Evolutionary conservation across 306 rosid genomes (phyloP).

Genomic region (Glycyrrhiza uralensis): DNA sequence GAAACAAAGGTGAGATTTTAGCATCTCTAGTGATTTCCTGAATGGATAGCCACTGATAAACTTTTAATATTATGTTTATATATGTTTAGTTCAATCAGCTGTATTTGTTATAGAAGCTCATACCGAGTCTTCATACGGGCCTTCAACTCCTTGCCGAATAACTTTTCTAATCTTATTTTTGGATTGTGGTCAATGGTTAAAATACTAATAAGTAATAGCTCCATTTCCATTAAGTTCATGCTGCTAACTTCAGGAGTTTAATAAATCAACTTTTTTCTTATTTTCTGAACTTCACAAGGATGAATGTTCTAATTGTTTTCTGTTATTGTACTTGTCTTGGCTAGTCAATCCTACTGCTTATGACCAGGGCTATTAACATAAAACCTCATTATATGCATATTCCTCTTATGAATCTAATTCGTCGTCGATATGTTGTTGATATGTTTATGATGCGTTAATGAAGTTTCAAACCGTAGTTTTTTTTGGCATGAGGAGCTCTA

Average conservation of each 20-base stretch:
- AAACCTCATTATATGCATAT: not conserved
- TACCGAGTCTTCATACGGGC: not conserved
- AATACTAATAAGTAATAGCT: too few species aligned
- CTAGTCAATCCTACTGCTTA: not conserved
- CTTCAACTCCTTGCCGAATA: conserved; percentile 8
- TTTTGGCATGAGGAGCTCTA: not conserved
- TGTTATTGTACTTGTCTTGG: conserved; percentile 1
- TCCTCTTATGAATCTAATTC: not conserved
- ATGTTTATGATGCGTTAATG: not conserved
- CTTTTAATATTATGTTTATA: not conserved
- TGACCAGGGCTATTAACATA: not conserved
- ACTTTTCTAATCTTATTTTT: conserved; percentile 23
- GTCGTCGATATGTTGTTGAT: not conserved
- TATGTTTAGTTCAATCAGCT: not conserved
- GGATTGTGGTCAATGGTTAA: not conserved
- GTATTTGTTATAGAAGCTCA: conserved; percentile 13
- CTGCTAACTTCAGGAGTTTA: not conserved
- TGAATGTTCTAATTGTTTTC: not conserved
- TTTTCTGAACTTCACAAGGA: not conserved
- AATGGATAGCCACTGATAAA: not conserved
- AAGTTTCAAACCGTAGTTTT: not conserved
- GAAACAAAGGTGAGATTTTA: conserved; percentile 61
- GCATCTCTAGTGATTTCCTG: conserved; percentile 3
- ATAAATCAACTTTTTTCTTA: not conserved
- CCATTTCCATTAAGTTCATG: not conserved